Percentiles rank a stretch among this genome's conserved stretches.
These are phyloP conservation scores for Echinosophora koreensis DNA, from an alignment of 306 rosid species.

Conservation along the genomic window DNA sequence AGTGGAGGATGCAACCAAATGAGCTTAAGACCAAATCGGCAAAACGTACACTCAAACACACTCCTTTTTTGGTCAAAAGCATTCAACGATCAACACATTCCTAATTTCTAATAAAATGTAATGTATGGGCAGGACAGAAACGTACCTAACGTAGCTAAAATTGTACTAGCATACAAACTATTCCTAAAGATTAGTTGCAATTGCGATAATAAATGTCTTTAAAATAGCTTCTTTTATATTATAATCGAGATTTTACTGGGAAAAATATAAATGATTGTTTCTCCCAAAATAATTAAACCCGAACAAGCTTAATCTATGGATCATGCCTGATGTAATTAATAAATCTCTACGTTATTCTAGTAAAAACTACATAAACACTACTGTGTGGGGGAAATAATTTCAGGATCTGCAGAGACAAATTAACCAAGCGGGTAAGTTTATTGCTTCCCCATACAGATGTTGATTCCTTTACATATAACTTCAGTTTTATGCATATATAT, in stretches of 20 bases:
- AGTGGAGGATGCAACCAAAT: too few species aligned
- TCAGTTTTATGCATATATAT: not conserved
- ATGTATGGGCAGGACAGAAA: not conserved
- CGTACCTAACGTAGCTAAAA: not conserved
- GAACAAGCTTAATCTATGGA: not conserved
- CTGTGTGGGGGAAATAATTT: not conserved
- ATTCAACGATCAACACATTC: not conserved
- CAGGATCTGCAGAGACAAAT: conserved; percentile 13
- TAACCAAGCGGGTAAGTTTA: conserved; percentile 14
- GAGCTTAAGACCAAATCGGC: not conserved
- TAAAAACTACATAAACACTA: conserved; percentile 24
- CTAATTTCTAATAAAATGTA: not conserved
- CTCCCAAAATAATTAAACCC: too few species aligned
- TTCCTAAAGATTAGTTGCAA: not conserved
- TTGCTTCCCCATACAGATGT: conserved; percentile 35
- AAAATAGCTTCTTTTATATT: not conserved
- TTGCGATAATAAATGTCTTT: conserved; percentile 7
- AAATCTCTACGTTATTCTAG: conserved; percentile 30
- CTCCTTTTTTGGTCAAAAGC: too few species aligned
- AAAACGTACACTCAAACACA: not conserved
- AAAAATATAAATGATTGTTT: too few species aligned
- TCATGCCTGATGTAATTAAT: not conserved
- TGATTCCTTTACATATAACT: conserved; percentile 9
- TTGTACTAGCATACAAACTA: not conserved
- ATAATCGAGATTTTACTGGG: too few species aligned